Base-by-base conservation (phyloP, 2,329 filamentous ascomycete species). In the Diaporthe capsici region DNA sequence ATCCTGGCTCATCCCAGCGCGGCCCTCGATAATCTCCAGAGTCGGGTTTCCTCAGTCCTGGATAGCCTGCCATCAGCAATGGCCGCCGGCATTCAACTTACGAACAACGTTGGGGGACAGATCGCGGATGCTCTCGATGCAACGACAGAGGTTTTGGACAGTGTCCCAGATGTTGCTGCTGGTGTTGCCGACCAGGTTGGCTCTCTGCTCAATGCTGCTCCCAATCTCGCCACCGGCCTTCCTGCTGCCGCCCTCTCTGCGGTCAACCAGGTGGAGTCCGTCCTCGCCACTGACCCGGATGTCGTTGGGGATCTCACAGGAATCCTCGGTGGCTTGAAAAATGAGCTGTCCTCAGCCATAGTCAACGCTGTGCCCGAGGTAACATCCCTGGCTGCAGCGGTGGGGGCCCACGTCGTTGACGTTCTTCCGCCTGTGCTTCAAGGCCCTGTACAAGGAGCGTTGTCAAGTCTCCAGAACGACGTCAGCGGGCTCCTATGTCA, bases 221-320 rank as follows among this genome's bases (percentile, higher is more conserved):
- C 76, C 4, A 44, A 47, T n/a, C 71, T 77, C 22, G 76, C 74
- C 68, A 76, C 76, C 9, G 76, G 74, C 15, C 47, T 77, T 42
- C 76, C 76, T 20, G 76, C 74, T 58, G 76, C 55, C 49, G 76
- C 74, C 22, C 68, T 77, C 42, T 71, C 68, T 58, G 72, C 68
- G 13, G 72, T 76, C 37, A 68, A 63, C 61, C 71, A 76, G 34
- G 47, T 77, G 31, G 76, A 63, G 28, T 57, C 61, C 12, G 63
- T 77, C 20, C 60, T 77, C 58, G 60, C 37, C 39, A 31, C 71
- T 4, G 57, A 68, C 44, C 75, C 72, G n/a, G 47, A 37, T 12
- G 34, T 73, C 4, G 68, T 28, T n/a, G 53, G 65, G 9, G 51
- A 51, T 17, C 34, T 76, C 44, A 57, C 34, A 42, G 74, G 58